Evolutionary conservation across 2,329 filamentous ascomycete species (phyloP), one percentile per base, ranked within the genome.

Genomic region (Calonectria multiphialidica): DNA sequence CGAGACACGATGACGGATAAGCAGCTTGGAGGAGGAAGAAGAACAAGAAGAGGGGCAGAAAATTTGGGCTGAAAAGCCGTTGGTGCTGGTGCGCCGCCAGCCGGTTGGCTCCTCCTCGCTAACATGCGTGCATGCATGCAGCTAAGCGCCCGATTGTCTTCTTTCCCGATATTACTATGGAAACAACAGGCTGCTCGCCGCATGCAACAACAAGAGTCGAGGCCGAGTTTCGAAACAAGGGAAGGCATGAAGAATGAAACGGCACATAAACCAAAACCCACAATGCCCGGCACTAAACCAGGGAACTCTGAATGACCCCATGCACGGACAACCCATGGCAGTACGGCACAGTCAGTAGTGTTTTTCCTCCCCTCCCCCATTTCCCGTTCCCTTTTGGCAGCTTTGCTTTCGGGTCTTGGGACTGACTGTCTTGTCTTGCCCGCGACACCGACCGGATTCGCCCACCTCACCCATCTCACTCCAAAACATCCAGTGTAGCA

Each of bases 251-350:
- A 40, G 57, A 28, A 62, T 33, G 57, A 62, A 62, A 62, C 57
- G 57, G 23, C 53, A 59, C 30, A 59, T 40, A 37, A 57, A 57
- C 33, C 53, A 35, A 49, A 55, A 57, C 53, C 53, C 53, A 57
- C 53, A 40, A 33, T 18, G 18, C 12, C 44, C 9, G n/a, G 44
- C 44, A 16, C 53, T 59, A 59, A 40, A 33, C 21, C n/a, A n/a
- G 15, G 35, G 53, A 59, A 59, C 53, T 59, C 23, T 62, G 35
- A 45, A 42, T 62, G 57, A 62, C 37, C 57, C 57, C 57, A 62
- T 45, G 57, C 57, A 37, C 57, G 16, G 57, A 18, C 40, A n/a
- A 45, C 40, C 57, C 37, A 62, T 42, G 37, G 25, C 53, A n/a
- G n/a, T n/a, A 62, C 33, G 53, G 53, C 53, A 59, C 53, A 59